Conservation (phyloP, 345 rosid genomes). For the Populus ilicifolia region DNA sequence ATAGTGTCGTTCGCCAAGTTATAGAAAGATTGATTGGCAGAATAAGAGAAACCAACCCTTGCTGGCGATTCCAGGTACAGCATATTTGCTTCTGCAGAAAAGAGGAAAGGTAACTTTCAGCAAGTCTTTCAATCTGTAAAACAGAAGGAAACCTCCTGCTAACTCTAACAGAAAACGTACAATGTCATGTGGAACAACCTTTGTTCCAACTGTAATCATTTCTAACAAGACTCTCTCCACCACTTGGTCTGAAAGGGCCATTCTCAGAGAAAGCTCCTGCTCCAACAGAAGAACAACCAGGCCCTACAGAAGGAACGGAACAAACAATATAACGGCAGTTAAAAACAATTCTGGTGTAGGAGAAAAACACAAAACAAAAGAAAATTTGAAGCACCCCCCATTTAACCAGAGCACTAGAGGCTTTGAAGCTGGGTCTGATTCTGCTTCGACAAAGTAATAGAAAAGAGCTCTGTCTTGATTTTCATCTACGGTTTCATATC, state of each 20-base stretch:
- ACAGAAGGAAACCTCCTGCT: neutral
- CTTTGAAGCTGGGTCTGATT: slow-evolving; percentile 11
- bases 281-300: slow-evolving; percentile 26
- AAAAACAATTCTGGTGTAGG: no score
- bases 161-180: no score
- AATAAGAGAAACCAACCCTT: slow-evolving; percentile 6
- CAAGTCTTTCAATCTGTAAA: neutral
- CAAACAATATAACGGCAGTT: no score
- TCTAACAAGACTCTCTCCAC: neutral
- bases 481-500: slow-evolving; percentile 2
- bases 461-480: slow-evolving; percentile 6
- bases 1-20: slow-evolving; percentile 14
- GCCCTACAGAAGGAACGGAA: slow-evolving; percentile 1
- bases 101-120: neutral
- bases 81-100: slow-evolving; percentile 4
- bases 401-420: slow-evolving; percentile 22
- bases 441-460: slow-evolving; percentile 17
- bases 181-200: neutral
- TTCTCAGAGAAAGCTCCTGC: slow-evolving; percentile 25
- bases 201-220: slow-evolving; percentile 26
- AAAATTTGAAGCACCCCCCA: slow-evolving; percentile 5
- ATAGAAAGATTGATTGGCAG: slow-evolving; percentile 9
- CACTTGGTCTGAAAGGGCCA: slow-evolving; percentile 19
- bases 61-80: slow-evolving; percentile 6
- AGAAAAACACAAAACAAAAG: neutral